phyloP scores from a whole-genome alignment of 345 rosid species.

The Citropsis articulata region DNA sequence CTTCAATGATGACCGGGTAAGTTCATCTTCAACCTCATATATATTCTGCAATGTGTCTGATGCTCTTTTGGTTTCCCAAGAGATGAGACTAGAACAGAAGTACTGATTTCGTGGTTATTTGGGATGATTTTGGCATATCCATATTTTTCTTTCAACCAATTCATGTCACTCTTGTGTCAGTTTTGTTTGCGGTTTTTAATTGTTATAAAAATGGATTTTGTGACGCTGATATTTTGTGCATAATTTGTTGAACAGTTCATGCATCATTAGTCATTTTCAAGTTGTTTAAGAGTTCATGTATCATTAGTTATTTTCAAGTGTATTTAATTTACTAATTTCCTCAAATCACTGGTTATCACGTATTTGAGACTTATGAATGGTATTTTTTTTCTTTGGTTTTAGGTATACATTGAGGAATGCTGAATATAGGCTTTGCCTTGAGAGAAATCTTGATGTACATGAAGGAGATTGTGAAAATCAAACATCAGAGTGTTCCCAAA shows the following conservation, averaged over 20 bases:
- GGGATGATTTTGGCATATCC: constrained; percentile 6
- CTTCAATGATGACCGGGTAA: constrained; percentile 99
- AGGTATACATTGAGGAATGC: constrained; percentile 93
- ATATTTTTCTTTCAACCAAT: neutral
- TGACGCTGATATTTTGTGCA: neutral
- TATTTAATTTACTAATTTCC: neutral
- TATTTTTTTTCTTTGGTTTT: constrained; percentile 17
- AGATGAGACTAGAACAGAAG: neutral
- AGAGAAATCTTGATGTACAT: constrained; percentile 59
- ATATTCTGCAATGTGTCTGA: neutral
- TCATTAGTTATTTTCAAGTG: neutral
- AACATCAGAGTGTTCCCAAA: constrained; percentile 29
- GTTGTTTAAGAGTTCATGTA: constrained; percentile 9
- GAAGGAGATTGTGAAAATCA: constrained; percentile 45
- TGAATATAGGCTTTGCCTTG: constrained; percentile 91
- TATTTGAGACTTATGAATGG: constrained; percentile 9
- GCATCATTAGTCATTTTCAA: neutral
- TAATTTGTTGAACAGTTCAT: constrained; percentile 9
- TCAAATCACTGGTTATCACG: neutral
- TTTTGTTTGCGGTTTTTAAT: neutral
- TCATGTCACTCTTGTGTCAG: neutral
- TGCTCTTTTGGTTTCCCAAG: no score
- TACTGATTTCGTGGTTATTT: neutral
- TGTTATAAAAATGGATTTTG: neutral
- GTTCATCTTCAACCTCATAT: constrained; percentile 16